phyloP scores from a whole-genome alignment of 176 grass and related monocot genomes.

The Paspalum notatum region DNA sequence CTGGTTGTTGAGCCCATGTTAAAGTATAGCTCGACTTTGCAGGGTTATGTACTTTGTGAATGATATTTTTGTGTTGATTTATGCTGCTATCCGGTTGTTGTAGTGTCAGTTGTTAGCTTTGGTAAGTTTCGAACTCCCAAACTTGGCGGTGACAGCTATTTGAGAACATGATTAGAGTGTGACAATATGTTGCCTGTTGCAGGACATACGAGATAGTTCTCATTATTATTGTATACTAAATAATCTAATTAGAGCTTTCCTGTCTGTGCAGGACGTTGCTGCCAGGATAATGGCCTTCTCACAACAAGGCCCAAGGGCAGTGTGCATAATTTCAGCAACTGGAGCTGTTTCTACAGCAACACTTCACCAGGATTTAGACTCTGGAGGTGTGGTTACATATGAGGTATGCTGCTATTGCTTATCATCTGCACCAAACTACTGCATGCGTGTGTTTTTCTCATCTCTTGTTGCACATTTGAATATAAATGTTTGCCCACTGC shows the following conservation, averaged over 20 bases:
- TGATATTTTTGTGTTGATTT: neutral
- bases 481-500: neutral
- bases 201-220: neutral
- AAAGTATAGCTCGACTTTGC: neutral
- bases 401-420: slow-evolving; percentile 57
- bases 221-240: neutral
- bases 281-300: slow-evolving; percentile 92
- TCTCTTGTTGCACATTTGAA: neutral
- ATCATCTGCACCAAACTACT: neutral
- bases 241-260: slow-evolving; percentile 13
- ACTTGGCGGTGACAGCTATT: neutral
- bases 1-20: neutral
- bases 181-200: neutral
- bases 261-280: slow-evolving; percentile 67
- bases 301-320: slow-evolving; percentile 87
- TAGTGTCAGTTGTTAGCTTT: neutral
- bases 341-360: slow-evolving; percentile 82
- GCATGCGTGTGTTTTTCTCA: neutral
- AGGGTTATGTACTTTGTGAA: slow-evolving; percentile 2
- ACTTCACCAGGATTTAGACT: slow-evolving; percentile 69
- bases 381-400: slow-evolving; percentile 74
- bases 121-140: neutral
- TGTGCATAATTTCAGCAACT: slow-evolving; percentile 92
- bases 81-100: neutral
- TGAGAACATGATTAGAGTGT: neutral